These are phyloP conservation scores for Arthrobotrys conoides DNA, from an alignment of 2,329 filamentous ascomycete genomes.

Conservation along the genomic window DNA sequence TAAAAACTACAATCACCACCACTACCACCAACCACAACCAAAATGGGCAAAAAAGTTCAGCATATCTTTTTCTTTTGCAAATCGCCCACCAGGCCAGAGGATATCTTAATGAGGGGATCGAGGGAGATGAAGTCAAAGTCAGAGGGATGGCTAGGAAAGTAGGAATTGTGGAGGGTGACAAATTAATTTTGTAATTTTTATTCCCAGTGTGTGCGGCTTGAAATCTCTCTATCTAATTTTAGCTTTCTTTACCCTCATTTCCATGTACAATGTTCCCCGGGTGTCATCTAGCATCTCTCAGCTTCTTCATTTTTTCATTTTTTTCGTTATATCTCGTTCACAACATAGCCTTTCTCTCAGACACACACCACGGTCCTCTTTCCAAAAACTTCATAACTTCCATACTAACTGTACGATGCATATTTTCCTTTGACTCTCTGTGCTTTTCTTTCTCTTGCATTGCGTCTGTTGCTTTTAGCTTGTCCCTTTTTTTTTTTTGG, in stretches of 20 bases:
- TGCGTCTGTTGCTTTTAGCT: slow-evolving; percentile 22
- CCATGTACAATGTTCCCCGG: slow-evolving; percentile 22
- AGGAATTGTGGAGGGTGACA: slow-evolving; percentile 12
- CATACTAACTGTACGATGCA: slow-evolving; percentile 31
- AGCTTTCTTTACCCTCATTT: slow-evolving; percentile 38
- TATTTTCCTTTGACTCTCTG: background rate
- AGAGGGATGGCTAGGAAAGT: slow-evolving; percentile 1
- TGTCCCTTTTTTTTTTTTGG: slow-evolving; percentile 27
- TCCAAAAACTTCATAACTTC: slow-evolving; percentile 4
- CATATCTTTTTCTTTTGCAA: slow-evolving; percentile 37
- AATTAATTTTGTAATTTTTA: slow-evolving; percentile 51
- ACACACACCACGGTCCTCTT: background rate
- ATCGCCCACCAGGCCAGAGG: slow-evolving; percentile 11
- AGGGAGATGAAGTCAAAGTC: slow-evolving; percentile 8
- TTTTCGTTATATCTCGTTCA: slow-evolving; percentile 28
- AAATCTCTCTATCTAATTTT: slow-evolving; percentile 25
- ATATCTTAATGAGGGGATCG: slow-evolving; percentile 50
- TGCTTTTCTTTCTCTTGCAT: slow-evolving; percentile 23
- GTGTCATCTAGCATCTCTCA: slow-evolving; percentile 29
- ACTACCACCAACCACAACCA: slow-evolving; percentile 18
- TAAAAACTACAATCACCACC: slow-evolving; percentile 13
- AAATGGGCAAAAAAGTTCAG: slow-evolving; percentile 48
- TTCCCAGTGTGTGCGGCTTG: slow-evolving; percentile 12
- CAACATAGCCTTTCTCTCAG: slow-evolving; percentile 26
- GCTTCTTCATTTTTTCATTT: slow-evolving; percentile 19